phyloP scores from a whole-genome alignment of 78 protist species.

The Andalucia godoyi region DNA sequence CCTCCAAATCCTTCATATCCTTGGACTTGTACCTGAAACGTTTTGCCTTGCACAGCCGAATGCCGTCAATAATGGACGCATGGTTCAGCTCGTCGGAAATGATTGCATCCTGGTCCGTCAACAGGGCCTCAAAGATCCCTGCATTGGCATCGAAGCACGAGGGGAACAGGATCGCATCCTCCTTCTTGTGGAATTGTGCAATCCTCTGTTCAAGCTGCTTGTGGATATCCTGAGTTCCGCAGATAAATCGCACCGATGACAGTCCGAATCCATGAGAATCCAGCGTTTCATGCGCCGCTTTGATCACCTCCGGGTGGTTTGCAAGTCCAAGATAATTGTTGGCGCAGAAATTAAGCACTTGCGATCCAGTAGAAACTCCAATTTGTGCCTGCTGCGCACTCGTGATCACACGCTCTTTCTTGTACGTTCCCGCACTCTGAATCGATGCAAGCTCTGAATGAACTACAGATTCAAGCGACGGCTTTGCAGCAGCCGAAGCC shows the following conservation, averaged over 20 bases:
- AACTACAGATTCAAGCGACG: no score
- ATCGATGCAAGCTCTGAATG: no score
- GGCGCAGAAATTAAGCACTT: slow-evolving; percentile 56
- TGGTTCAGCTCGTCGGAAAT: slow-evolving; percentile 60
- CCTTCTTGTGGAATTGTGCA: slow-evolving; percentile 36
- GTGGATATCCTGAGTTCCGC: slow-evolving; percentile 64
- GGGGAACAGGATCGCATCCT: slow-evolving; percentile 48
- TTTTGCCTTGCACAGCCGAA: slow-evolving; percentile 48
- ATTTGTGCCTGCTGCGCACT: slow-evolving; percentile 24
- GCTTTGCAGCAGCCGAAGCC: no score
- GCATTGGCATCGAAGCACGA: slow-evolving; percentile 68
- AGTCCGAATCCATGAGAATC: slow-evolving; percentile 40
- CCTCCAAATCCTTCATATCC: slow-evolving; percentile 50
- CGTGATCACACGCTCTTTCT: slow-evolving; percentile 52
- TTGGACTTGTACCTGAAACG: slow-evolving; percentile 20
- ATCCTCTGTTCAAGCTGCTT: slow-evolving; percentile 36
- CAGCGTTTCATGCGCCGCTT: slow-evolving; percentile 23
- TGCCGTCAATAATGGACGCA: slow-evolving; percentile 71
- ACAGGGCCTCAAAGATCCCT: slow-evolving; percentile 56
- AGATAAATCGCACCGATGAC: slow-evolving; percentile 58
- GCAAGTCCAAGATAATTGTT: slow-evolving; percentile 59
- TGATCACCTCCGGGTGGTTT: slow-evolving; percentile 9
- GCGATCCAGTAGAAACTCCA: neutral
- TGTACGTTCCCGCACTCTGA: slow-evolving; percentile 41
- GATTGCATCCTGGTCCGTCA: slow-evolving; percentile 45